A percentile compares a stretch with the other conserved stretches of the same genome.
These are phyloP conservation scores for Cystobasidium pallidum DNA, from an alignment of 1,284 basidiomycete genomes.

Conservation along the genomic window DNA sequence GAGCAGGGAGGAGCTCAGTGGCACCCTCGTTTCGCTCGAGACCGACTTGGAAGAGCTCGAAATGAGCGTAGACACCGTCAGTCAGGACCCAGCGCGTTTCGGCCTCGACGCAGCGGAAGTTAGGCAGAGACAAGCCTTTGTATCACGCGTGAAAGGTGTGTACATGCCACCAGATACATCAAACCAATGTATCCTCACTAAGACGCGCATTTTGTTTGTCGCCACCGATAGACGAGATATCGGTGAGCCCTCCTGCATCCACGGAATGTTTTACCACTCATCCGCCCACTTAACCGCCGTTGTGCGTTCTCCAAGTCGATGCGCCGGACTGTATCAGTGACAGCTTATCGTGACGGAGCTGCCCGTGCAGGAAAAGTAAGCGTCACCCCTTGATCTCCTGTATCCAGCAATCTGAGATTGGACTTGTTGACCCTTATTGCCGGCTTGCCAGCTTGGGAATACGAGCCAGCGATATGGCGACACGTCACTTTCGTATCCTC, in stretches of 20 bases:
- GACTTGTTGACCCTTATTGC: too few relatives aligned
- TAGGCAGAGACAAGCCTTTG: slow-evolving; percentile 70
- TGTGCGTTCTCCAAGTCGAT: slow-evolving; percentile 4
- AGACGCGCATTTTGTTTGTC: neutral
- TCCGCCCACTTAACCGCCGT: too few relatives aligned
- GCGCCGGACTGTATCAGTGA: neutral
- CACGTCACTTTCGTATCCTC: slow-evolving; percentile 12
- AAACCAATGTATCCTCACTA: neutral
- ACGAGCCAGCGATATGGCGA: neutral
- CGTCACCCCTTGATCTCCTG: too few relatives aligned
- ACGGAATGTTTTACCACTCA: too few relatives aligned
- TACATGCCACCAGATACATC: slow-evolving; percentile 67
- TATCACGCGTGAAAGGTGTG: slow-evolving; percentile 69
- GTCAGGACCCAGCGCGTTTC: slow-evolving; percentile 68
- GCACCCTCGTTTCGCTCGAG: slow-evolving; percentile 73
- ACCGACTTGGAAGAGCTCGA: slow-evolving; percentile 84
- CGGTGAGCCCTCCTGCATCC: slow-evolving; percentile 6
- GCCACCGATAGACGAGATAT: slow-evolving; percentile 37
- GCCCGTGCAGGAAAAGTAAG: neutral
- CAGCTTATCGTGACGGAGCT: neutral
- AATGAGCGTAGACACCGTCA: slow-evolving; percentile 79
- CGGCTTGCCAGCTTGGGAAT: neutral
- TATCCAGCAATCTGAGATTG: too few relatives aligned
- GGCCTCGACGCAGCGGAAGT: slow-evolving; percentile 76
- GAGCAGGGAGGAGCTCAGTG: slow-evolving; percentile 64